Percentiles rank a stretch among this genome's conserved stretches.
These are phyloP conservation scores for Tolypocladium ovalisporum DNA, from an alignment of 2,329 filamentous ascomycete species.

Conservation along the genomic window DNA sequence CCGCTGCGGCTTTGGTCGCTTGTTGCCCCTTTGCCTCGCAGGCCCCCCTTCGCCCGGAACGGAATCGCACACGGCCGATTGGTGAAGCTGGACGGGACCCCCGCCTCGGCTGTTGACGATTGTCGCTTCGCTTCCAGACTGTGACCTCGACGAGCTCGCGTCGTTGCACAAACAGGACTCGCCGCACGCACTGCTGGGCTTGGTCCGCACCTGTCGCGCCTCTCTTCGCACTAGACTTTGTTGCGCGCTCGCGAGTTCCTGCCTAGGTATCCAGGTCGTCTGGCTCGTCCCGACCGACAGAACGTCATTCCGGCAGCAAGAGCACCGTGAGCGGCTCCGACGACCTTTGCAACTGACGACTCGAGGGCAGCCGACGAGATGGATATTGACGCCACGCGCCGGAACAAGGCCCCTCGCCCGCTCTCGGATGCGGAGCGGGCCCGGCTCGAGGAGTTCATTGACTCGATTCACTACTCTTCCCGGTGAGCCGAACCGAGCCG, in stretches of 20 bases:
- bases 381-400: conserved; percentile 68
- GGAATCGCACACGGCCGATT: neutral
- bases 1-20: neutral
- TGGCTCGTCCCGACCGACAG: neutral
- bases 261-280: neutral
- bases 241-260: neutral
- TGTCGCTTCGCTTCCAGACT: neutral
- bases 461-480: conserved; percentile 90
- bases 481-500: conserved; percentile 41
- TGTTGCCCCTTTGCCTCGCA: neutral
- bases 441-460: conserved; percentile 80
- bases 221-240: neutral
- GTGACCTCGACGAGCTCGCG: neutral
- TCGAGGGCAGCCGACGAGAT: conserved; percentile 12
- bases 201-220: neutral
- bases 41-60: neutral
- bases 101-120: neutral
- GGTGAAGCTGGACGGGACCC: neutral
- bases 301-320: neutral
- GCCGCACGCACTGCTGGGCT: neutral
- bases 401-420: conserved; percentile 76
- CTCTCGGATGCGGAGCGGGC: conserved; percentile 73
- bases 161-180: neutral
- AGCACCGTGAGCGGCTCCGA: neutral
- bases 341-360: neutral